These are phyloP conservation scores for Davidsoniella australis DNA, from an alignment of 2,329 filamentous ascomycete species.

Conservation along the genomic window DNA sequence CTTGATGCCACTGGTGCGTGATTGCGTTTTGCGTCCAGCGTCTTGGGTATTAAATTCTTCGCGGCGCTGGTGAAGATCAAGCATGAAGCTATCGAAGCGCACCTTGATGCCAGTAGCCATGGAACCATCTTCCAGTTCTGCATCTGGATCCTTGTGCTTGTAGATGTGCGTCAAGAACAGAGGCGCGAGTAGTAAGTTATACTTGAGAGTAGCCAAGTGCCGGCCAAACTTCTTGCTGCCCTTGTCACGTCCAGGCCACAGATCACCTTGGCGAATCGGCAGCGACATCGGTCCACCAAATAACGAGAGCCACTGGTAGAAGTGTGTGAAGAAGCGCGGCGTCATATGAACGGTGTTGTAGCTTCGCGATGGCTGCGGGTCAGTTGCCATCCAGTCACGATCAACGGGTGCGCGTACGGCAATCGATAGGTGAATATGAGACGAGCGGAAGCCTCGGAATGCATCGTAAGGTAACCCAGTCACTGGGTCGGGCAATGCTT, in stretches of 20 bases:
- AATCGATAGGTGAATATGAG: conserved; percentile 91
- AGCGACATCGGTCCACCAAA: conserved; percentile 91
- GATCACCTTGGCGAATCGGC: conserved; percentile 74
- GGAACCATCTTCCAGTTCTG: conserved; percentile 57
- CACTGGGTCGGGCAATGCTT: conserved; percentile 40
- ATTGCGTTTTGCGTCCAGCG: conserved; percentile 57
- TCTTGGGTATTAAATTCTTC: conserved; percentile 79
- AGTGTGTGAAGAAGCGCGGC: conserved; percentile 93
- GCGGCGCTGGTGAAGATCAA: conserved; percentile 84
- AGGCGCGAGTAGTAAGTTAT: conserved; percentile 80
- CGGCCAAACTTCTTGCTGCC: conserved; percentile 97
- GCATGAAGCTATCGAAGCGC: conserved; percentile 88
- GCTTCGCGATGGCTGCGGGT: conserved; percentile 61
- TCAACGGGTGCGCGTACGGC: conserved; percentile 76
- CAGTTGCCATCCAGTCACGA: conserved; percentile 67
- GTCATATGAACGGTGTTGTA: conserved; percentile 95
- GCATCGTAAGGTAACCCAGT: conserved; percentile 58
- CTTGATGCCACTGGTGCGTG: conserved; percentile 79
- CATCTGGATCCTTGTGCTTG: conserved; percentile 91
- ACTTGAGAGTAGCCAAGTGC: conserved; percentile 96
- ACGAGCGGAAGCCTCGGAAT: conserved; percentile 89
- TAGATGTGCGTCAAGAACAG: conserved; percentile 94
- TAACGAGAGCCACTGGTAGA: conserved; percentile 94
- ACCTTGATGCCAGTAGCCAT: conserved; percentile 95
- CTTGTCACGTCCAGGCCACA: conserved; percentile 88